Evolutionary conservation across 768 basidiomycete genomes (phyloP), one percentile per base, ranked within the genome.

Genomic region (Termitomyces sp.): DNA sequence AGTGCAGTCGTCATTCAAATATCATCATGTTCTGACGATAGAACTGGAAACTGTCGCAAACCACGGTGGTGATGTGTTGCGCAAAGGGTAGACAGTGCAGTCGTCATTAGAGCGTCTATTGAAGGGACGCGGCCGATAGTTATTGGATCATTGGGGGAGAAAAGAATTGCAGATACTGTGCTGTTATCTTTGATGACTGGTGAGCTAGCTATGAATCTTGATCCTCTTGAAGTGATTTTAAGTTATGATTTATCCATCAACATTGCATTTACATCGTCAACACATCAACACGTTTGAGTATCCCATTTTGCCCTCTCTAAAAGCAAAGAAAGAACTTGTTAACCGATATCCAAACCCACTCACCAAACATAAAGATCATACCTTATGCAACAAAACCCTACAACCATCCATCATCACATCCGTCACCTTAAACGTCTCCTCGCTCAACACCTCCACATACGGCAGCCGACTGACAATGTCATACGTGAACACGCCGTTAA

Each of bases 391-490:
- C 56, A 83, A 67, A 50, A 84, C 60, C 57, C 81, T 66, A 60
- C 73, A 75, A 61, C 81, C 81, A 65, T 83, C 83, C 76, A 83
- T 79, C 82, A 82, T 83, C 51, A 80, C 81, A 66, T 82, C 81
- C 50, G 79, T 81, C 43, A 81, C 77, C 61, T 79, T 74, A 59
- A 77, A 81, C 20, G 66, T 69, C 53, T 82, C 76, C 63, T 77
- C 67, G 62, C 79, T 83, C 32, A 81, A 68, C 22, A 79, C 72
- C 67, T 83, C 81, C 45, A 76, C 76, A 62, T 83, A 83, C 9
- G 83, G 79, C 60, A 84, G 66, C 52, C 67, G 74, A 61, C 77
- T 80, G 46, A 75, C 71, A 56, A 83, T 76, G 61, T 82, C 78
- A 47, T 78, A 63, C 57, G 65, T 68, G 62, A 83, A 83, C 32